phyloP scores from a whole-genome alignment of 73 alveolate genomes.

The Uronychia binucleata region DNA sequence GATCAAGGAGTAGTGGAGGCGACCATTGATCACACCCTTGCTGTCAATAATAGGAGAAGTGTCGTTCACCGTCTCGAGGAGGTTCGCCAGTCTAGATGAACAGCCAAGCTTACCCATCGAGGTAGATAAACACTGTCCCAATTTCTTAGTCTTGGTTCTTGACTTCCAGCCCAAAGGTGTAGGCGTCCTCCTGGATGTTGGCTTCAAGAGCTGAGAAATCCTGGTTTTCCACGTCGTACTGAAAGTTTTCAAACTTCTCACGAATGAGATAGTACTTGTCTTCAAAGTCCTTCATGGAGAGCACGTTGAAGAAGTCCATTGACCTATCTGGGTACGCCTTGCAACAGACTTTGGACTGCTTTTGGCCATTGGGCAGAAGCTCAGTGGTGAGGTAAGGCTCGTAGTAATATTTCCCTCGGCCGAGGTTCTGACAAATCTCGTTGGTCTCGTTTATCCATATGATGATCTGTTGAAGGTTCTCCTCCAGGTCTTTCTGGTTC shows the following conservation, averaged over 20 bases:
- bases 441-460: constrained; percentile 49
- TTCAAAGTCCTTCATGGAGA: constrained; percentile 16
- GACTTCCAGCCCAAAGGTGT: constrained; percentile 13
- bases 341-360: constrained; percentile 50
- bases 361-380: constrained; percentile 50
- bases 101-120: constrained; percentile 18
- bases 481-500: constrained; percentile 39
- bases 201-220: constrained; percentile 6
- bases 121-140: constrained; percentile 15
- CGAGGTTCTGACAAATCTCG: constrained; percentile 44
- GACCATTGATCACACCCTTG: constrained; percentile 20
- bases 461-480: constrained; percentile 39
- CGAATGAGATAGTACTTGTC: constrained; percentile 17
- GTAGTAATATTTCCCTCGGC: constrained; percentile 41
- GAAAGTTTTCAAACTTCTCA: constrained; percentile 31
- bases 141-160: constrained; percentile 11
- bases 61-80: constrained; percentile 17
- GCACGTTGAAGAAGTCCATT: constrained; percentile 9
- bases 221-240: constrained; percentile 14
- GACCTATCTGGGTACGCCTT: constrained; percentile 53
- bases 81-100: constrained; percentile 15
- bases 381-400: constrained; percentile 63
- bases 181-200: constrained; percentile 11
- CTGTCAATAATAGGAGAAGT: constrained; percentile 32
- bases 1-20: constrained; percentile 8